Base-by-base conservation (phyloP, 2,329 filamentous ascomycete genomes). In the Ophiostoma himal-ulmi region DNA sequence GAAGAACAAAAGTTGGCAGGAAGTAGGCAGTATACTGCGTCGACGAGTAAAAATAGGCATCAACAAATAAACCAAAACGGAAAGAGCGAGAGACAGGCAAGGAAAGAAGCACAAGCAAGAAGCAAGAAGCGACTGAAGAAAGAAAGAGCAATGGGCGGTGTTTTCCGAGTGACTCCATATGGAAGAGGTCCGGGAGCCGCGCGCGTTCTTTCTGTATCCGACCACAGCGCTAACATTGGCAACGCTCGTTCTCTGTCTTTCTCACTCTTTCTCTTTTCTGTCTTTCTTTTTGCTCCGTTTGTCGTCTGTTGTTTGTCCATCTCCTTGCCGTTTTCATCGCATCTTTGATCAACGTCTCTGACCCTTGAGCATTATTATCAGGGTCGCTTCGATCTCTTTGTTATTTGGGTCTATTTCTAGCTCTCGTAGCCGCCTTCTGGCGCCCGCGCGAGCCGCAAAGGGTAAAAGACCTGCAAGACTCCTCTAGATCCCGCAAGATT, bases 181-280 rank as follows among this genome's bases (percentile, higher is more conserved):
- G 22, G 44, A 22, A 57, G 22, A 11, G 34, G 34, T 64, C 60
- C 60, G 60, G 60, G 60, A 64, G 60, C 60, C 60, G 60, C 60
- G 60, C 60, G 60, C 60, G 34, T 67, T 48, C 52, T 26, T 6
- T 4, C 52, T 57, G 22, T 26, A 11, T 22, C 48, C 22, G 66
- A 48, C 13, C 39, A 34, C 39, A 20, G 26, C 66, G 36, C 37
- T 67, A 41, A 82, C 71, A 81, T 72, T 73, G 75, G 4, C 3
- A 14, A 34, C 14, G 26, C 36, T 62, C 10, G 13, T 17, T 41
- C 20, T 54, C 48, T 54, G 5, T n/a, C 7, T 54, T 26, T 54
- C 20, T n/a, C 17, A n/a, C 36, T 62, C 10, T 14, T 17, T 41
- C 20, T 54, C 48, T 54, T 54, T 26, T 54, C 20, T n/a, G 5